These are phyloP conservation scores for Saxispiralis lemnorum DNA, from an alignment of 495 filamentous ascomycete genomes.

Conservation along the genomic window DNA sequence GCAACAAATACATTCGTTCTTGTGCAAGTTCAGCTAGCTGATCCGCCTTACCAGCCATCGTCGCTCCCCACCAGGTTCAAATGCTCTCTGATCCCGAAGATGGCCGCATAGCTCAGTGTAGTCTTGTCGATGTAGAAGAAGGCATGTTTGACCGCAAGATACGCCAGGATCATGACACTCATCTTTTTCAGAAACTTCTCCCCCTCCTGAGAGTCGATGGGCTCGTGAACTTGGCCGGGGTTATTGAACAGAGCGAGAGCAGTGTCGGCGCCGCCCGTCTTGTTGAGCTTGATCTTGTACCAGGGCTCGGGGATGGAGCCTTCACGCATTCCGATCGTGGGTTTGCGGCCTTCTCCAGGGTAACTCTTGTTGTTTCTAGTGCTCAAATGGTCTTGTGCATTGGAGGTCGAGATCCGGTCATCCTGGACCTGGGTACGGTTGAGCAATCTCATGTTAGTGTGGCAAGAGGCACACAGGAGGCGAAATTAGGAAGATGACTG, in stretches of 20 bases:
- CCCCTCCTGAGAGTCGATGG: constrained; percentile 32
- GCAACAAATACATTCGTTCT: no score
- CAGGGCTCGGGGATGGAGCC: no score
- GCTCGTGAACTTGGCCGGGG: constrained; percentile 22
- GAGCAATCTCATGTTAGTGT: no score
- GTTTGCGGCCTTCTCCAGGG: no score
- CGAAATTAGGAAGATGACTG: no score
- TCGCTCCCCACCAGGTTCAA: constrained; percentile 33
- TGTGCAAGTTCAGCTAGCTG: no score
- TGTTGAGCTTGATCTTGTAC: neutral
- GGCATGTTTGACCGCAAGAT: constrained; percentile 27
- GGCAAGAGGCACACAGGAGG: no score
- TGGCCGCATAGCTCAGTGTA: constrained; percentile 22
- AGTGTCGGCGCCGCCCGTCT: constrained; percentile 15
- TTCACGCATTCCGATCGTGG: no score
- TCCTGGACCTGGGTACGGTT: no score
- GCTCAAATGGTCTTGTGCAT: no score
- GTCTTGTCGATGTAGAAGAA: constrained; percentile 44
- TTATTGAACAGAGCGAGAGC: constrained; percentile 14
- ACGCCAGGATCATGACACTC: constrained; percentile 28
- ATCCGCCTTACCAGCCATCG: constrained; percentile 30
- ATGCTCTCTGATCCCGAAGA: constrained; percentile 39
- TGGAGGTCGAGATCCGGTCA: no score
- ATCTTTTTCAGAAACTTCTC: constrained; percentile 36
- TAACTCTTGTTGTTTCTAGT: no score